Evolutionary conservation across 441 rosid genomes (phyloP), one percentile per base, ranked within the genome.

Genomic region (Hura crepitans): DNA sequence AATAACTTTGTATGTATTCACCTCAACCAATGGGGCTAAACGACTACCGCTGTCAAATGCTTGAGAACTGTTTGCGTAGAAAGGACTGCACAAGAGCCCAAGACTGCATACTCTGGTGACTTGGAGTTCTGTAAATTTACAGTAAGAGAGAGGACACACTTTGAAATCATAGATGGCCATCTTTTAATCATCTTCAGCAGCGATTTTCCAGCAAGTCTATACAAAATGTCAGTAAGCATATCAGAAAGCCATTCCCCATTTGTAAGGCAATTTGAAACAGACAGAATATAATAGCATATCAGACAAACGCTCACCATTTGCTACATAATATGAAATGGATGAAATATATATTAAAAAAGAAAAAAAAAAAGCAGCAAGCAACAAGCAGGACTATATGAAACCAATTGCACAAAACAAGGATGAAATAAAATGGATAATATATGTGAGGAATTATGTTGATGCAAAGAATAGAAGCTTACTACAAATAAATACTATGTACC

Each of bases 1-100:
- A 23, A 23, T 17, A 53, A 60, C 27, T 59, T 67, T 61, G 31
- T 8, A 22, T 66, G 49, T 53, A 63, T 60, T 62, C 35, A 64
- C 49, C 74, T 71, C 47, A 65, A 76, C 68, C 37, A 80, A 65
- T 66, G 74, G 72, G 60, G 75, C 63, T 42, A 63, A 79, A 76
- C 73, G 66, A 77, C 65, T 87, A 93, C 99, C 88, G 72, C 80
- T 71, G 97, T 87, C 88, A 96, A 87, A 89, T 91, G 97, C 85
- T 89, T 96, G 75, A 96, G 90, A 77, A 96, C 87, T 64, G 96
- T 90, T 74, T 91, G 97, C 30, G 97, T 85, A 59, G 98, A 88
- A 66, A 96, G 96, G 73, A 93, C 84, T 28, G 95, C 86, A 86
- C 98, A 93, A 77, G 99, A 96, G 76, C 99, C 99, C 69, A 96